These are phyloP conservation scores for Manihot esculenta DNA, from an alignment of 441 rosid genomes.

Conservation along the genomic window DNA sequence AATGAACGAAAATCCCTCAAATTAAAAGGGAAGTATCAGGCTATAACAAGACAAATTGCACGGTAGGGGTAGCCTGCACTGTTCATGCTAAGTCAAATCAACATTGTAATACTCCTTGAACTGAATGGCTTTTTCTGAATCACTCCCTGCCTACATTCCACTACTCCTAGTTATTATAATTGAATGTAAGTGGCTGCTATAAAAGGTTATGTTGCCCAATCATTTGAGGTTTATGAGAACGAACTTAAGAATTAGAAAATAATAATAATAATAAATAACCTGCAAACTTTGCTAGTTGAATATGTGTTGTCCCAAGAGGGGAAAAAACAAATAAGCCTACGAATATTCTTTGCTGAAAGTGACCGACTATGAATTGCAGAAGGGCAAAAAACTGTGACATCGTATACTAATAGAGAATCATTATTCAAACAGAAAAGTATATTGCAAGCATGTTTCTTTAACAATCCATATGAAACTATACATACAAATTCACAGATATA, in stretches of 20 bases:
- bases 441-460: slow-evolving; percentile 4
- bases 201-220: background rate
- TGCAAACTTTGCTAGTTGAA: background rate
- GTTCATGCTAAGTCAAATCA: slow-evolving; percentile 1
- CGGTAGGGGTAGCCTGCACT: slow-evolving; percentile 2
- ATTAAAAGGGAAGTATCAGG: slow-evolving; percentile 1
- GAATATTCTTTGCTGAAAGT: background rate
- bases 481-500: background rate
- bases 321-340: background rate
- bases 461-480: background rate
- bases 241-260: background rate
- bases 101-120: background rate
- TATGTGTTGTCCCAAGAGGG: background rate
- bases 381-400: background rate
- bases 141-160: background rate
- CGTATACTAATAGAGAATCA: background rate
- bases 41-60: slow-evolving; percentile 8
- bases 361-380: background rate
- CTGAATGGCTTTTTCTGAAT: background rate
- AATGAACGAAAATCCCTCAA: background rate
- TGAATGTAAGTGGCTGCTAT: background rate
- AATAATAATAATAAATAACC: background rate
- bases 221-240: background rate
- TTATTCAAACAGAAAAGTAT: background rate
- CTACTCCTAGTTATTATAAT: slow-evolving; percentile 3